A percentile compares a stretch with the other conserved stretches of the same genome.
These are phyloP conservation scores for Boletus pseudopeckii DNA, from an alignment of 768 basidiomycete species.

Conservation along the genomic window DNA sequence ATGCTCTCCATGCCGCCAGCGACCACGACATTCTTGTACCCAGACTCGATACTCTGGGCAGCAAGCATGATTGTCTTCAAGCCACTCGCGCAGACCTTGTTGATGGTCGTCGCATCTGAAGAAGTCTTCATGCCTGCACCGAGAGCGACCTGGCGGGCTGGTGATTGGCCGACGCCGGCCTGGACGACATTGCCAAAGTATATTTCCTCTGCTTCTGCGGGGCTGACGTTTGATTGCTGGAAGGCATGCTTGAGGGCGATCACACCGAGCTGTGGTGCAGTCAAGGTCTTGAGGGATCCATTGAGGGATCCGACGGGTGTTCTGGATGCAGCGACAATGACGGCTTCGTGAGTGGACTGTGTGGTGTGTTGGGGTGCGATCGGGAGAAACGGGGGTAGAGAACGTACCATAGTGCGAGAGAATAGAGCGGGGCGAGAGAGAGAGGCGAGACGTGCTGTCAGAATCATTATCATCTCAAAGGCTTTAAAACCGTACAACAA, in stretches of 20 bases:
- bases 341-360: conserved; percentile 68
- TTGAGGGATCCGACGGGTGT: conserved; percentile 94
- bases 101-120: conserved; percentile 97
- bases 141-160: conserved; percentile 97
- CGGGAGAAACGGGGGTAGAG: not conserved
- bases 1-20: conserved; percentile 99
- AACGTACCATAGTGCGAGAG: conserved; percentile 51
- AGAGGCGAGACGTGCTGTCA: conserved; percentile 39
- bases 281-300: conserved; percentile 82
- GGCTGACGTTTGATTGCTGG: conserved; percentile 72
- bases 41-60: conserved; percentile 83
- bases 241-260: conserved; percentile 90
- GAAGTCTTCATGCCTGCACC: conserved; percentile 75
- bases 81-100: conserved; percentile 99
- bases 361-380: not conserved
- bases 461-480: conserved; percentile 34
- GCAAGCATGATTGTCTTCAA: conserved; percentile 95
- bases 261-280: conserved; percentile 87
- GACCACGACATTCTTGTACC: conserved; percentile 80
- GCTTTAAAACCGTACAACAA: conserved; percentile 16
- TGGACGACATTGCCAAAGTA: conserved; percentile 98
- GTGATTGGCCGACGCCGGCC: conserved; percentile 95
- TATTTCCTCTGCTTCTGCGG: conserved; percentile 86
- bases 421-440: conserved; percentile 38
- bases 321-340: conserved; percentile 90